Evolutionary conservation across 495 filamentous ascomycete genomes (phyloP).

Genomic region (Viridothelium virens): DNA sequence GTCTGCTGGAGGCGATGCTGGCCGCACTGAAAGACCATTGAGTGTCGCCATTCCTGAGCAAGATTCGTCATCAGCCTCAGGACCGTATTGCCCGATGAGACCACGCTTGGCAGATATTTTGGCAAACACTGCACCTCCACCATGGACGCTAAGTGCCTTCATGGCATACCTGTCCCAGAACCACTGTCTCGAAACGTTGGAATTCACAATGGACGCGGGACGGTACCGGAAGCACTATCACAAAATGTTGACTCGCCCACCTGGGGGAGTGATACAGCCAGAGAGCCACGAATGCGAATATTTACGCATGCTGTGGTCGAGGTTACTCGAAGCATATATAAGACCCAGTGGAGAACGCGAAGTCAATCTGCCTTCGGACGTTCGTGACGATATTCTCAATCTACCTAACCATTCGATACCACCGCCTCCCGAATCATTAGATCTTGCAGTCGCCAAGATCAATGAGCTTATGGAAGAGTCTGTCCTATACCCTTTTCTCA

Average conservation of each 20-base stretch:
- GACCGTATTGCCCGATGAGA: slow-evolving; percentile 61
- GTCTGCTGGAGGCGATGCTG: slow-evolving; percentile 37
- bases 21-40: slow-evolving; percentile 47
- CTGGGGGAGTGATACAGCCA: slow-evolving; percentile 37
- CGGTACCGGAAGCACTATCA: slow-evolving; percentile 76
- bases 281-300: slow-evolving; percentile 57
- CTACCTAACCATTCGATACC: slow-evolving; percentile 55
- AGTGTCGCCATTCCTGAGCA: slow-evolving; percentile 51
- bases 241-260: slow-evolving; percentile 43
- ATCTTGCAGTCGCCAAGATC: slow-evolving; percentile 83
- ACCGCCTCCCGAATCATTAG: slow-evolving; percentile 68
- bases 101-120: slow-evolving; percentile 85
- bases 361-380: slow-evolving; percentile 82
- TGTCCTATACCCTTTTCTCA: slow-evolving; percentile 75
- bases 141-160: slow-evolving; percentile 89
- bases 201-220: slow-evolving; percentile 93
- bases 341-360: slow-evolving; percentile 72
- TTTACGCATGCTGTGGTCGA: slow-evolving; percentile 63
- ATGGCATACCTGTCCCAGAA: slow-evolving; percentile 97
- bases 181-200: slow-evolving; percentile 92
- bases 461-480: slow-evolving; percentile 97
- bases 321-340: slow-evolving; percentile 66
- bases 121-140: slow-evolving; percentile 74
- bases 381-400: slow-evolving; percentile 70
- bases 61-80: slow-evolving; percentile 28